Conservation (phyloP, 169 alveolate species). For the Babesia sp. region DNA sequence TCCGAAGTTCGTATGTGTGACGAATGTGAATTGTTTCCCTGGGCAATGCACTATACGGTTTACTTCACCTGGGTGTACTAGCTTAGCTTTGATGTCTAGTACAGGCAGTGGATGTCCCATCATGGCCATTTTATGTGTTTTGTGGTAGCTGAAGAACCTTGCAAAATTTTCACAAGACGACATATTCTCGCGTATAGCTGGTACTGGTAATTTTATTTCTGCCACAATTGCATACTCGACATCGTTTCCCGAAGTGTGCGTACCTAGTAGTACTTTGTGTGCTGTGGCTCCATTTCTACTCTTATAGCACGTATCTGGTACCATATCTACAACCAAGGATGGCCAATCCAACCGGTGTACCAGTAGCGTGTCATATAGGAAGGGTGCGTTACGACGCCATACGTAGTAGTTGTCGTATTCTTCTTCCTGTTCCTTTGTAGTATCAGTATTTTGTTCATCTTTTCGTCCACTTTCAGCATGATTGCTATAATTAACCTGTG, state of each 20-base stretch:
- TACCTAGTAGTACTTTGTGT: slow-evolving; percentile 88
- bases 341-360: slow-evolving; percentile 96
- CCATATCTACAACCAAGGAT: slow-evolving; percentile 85
- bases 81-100: slow-evolving; percentile 82
- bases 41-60: slow-evolving; percentile 90
- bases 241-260: slow-evolving; percentile 91
- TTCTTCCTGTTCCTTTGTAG: slow-evolving; percentile 41
- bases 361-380: slow-evolving; percentile 90
- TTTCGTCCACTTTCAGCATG: neutral
- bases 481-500: neutral
- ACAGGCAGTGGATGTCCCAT: slow-evolving; percentile 56
- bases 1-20: slow-evolving; percentile 89
- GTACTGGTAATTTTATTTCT: slow-evolving; percentile 76
- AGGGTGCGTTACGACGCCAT: slow-evolving; percentile 95
- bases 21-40: slow-evolving; percentile 85
- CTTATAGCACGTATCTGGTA: slow-evolving; percentile 70
- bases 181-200: slow-evolving; percentile 66
- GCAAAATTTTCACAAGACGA: slow-evolving; percentile 76
- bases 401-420: slow-evolving; percentile 68
- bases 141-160: slow-evolving; percentile 63
- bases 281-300: slow-evolving; percentile 73
- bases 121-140: slow-evolving; percentile 10
- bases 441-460: neutral
- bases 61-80: slow-evolving; percentile 83
- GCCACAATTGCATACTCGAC: slow-evolving; percentile 87